A percentile compares a stretch with the other conserved stretches of the same genome.
These are phyloP conservation scores for Malbranchea cinnamomea DNA, from an alignment of 2,329 filamentous ascomycete species.

Conservation along the genomic window DNA sequence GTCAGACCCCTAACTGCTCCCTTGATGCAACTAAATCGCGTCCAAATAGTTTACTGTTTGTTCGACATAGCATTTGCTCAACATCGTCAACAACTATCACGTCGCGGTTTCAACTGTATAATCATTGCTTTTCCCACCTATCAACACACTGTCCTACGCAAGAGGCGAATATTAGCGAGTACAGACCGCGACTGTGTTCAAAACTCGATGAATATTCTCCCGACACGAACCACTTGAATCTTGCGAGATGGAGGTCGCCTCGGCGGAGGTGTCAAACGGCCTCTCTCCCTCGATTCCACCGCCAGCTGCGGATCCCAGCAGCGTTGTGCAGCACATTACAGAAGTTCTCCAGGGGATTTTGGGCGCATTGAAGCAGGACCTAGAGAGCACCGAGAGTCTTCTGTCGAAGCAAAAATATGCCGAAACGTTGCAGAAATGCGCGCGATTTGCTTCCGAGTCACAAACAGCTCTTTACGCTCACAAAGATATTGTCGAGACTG, in stretches of 20 bases:
- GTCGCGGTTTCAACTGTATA: too few species aligned
- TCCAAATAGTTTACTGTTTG: conserved; percentile 9
- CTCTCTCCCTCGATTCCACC: conserved; percentile 9
- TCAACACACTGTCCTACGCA: too few species aligned
- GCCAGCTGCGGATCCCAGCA: conserved; percentile 44
- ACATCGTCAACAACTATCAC: too few species aligned
- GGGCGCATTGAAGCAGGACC: conserved; percentile 60
- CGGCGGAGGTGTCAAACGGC: conserved; percentile 13
- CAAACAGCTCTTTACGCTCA: conserved; percentile 83
- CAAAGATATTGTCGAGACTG: conserved; percentile 41
- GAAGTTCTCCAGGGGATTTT: conserved; percentile 58
- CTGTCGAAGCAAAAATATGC: conserved; percentile 55
- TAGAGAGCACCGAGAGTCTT: conserved; percentile 68
- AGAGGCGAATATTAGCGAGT: too few species aligned
- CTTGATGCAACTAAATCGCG: too few species aligned
- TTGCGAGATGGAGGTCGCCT: conserved; percentile 14
- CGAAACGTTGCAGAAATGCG: conserved; percentile 77
- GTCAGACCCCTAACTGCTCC: conserved; percentile 1
- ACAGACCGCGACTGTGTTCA: conserved; percentile 9
- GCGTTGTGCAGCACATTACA: conserved; percentile 57
- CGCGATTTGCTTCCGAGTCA: conserved; percentile 75
- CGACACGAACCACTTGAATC: too few species aligned
- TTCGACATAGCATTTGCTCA: too few species aligned
- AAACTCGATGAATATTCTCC: conserved; percentile 23
- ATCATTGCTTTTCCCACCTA: too few species aligned